Evolutionary conservation across 2,329 filamentous ascomycete genomes (phyloP).

Genomic region (Aureobasidium pullulans): DNA sequence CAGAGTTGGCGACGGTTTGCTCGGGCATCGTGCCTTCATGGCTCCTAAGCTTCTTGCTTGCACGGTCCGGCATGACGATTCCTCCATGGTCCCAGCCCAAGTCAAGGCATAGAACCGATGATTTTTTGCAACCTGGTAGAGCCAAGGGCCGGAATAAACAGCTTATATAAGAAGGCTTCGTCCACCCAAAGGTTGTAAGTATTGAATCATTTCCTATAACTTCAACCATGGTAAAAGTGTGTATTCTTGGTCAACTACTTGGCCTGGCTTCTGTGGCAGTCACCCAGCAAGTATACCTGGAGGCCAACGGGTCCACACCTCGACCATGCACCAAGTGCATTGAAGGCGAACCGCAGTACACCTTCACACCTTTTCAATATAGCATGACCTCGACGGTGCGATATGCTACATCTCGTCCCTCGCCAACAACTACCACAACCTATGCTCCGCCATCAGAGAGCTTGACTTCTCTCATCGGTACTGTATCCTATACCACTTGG

Average conservation of each 20-base stretch:
- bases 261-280: not conserved
- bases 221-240: not conserved
- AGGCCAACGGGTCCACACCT: conserved; percentile 23
- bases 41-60: not conserved
- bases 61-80: not conserved
- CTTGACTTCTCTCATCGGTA: conserved; percentile 29
- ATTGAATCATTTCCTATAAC: not conserved
- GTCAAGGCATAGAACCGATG: not conserved
- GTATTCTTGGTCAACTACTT: not conserved
- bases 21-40: not conserved
- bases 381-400: conserved; percentile 34
- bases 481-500: conserved; percentile 34
- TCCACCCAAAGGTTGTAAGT: not conserved
- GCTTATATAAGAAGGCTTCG: not conserved
- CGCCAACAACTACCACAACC: conserved; percentile 26
- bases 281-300: conserved; percentile 30
- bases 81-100: not conserved
- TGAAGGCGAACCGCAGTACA: conserved; percentile 24
- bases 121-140: not conserved
- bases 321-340: conserved; percentile 24
- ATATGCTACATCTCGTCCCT: conserved; percentile 30
- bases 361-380: conserved; percentile 28
- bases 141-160: not conserved
- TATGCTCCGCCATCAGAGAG: conserved; percentile 31
- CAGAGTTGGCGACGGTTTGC: not conserved